Conservation (phyloP, 331 rosid genomes). For the Erythrophleum ivorense region DNA sequence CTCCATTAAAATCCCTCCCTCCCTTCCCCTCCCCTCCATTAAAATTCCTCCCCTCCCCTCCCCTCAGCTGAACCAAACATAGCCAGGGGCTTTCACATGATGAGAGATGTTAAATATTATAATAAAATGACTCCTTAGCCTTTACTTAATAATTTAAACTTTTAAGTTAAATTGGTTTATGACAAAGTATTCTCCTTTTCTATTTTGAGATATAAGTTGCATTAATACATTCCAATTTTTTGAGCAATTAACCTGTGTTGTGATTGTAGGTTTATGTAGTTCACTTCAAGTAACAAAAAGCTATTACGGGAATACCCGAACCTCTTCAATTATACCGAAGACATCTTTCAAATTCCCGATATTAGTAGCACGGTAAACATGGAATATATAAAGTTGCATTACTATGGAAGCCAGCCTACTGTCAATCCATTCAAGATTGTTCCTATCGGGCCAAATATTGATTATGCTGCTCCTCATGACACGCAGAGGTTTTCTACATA, state of each 20-base stretch:
- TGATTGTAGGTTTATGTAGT: constrained; percentile 80
- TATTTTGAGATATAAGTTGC: constrained; percentile 20
- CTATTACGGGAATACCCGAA: constrained; percentile 74
- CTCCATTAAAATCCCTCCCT: too few species aligned
- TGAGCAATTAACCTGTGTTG: not conserved
- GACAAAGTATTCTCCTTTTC: constrained; percentile 9
- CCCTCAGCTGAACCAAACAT: too few species aligned
- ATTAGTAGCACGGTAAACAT: constrained; percentile 72
- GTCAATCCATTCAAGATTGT: constrained; percentile 83
- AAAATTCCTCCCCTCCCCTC: too few species aligned
- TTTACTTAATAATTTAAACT: not conserved
- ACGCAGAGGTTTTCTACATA: constrained; percentile 70
- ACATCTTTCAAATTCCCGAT: constrained; percentile 81
- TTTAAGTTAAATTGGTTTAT: not conserved
- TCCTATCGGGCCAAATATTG: constrained; percentile 72
- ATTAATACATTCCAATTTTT: constrained; percentile 9
- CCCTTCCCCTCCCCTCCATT: too few species aligned
- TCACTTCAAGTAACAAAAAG: constrained; percentile 96
- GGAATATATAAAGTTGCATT: constrained; percentile 80
- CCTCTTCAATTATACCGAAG: constrained; percentile 84
- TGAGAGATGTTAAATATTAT: too few species aligned
- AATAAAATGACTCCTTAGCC: not conserved
- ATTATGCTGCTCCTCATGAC: constrained; percentile 74
- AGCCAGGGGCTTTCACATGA: too few species aligned
- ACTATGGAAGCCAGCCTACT: constrained; percentile 88